Percentiles rank a stretch among this genome's conserved stretches.
Conservation (phyloP, 2,329 filamentous ascomycete species). For the Cercospora sp. region DNA sequence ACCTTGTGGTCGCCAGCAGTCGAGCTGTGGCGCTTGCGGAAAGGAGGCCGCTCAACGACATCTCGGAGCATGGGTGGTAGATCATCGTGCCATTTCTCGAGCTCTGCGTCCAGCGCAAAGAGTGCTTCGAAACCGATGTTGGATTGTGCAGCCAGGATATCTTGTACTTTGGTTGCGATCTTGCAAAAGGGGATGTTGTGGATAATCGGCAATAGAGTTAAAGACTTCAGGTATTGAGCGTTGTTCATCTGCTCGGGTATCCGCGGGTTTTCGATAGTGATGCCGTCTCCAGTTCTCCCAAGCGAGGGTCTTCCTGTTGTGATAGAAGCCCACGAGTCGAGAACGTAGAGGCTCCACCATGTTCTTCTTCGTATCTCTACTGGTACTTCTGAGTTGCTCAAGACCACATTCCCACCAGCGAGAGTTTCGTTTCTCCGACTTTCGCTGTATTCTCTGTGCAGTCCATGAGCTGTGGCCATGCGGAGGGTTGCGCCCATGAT, state of each 20-base stretch:
- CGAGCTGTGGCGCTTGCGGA: slow-evolving; percentile 13
- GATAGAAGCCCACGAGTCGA: slow-evolving; percentile 72
- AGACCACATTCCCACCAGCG: slow-evolving; percentile 34
- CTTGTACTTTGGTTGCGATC: slow-evolving; percentile 75
- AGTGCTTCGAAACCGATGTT: slow-evolving; percentile 67
- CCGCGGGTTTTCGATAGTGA: slow-evolving; percentile 64
- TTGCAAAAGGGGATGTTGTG: slow-evolving; percentile 79
- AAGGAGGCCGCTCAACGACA: slow-evolving; percentile 14
- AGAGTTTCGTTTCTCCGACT: slow-evolving; percentile 45
- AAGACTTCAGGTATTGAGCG: slow-evolving; percentile 51
- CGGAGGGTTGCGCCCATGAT: slow-evolving; percentile 38
- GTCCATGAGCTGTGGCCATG: slow-evolving; percentile 37
- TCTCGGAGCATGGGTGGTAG: slow-evolving; percentile 55
- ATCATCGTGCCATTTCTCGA: slow-evolving; percentile 70
- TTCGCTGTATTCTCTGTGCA: slow-evolving; percentile 37
- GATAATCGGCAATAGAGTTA: slow-evolving; percentile 68
- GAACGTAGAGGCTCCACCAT: slow-evolving; percentile 73
- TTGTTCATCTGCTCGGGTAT: slow-evolving; percentile 40
- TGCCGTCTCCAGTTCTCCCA: slow-evolving; percentile 65
- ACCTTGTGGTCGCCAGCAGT: slow-evolving; percentile 11
- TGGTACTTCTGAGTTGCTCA: slow-evolving; percentile 47
- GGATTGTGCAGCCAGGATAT: slow-evolving; percentile 68
- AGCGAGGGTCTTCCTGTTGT: slow-evolving; percentile 70
- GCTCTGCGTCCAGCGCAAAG: slow-evolving; percentile 63
- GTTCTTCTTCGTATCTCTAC: slow-evolving; percentile 65